Evolutionary conservation across 495 filamentous ascomycete genomes (phyloP).

Genomic region (Oidiodendron maius): DNA sequence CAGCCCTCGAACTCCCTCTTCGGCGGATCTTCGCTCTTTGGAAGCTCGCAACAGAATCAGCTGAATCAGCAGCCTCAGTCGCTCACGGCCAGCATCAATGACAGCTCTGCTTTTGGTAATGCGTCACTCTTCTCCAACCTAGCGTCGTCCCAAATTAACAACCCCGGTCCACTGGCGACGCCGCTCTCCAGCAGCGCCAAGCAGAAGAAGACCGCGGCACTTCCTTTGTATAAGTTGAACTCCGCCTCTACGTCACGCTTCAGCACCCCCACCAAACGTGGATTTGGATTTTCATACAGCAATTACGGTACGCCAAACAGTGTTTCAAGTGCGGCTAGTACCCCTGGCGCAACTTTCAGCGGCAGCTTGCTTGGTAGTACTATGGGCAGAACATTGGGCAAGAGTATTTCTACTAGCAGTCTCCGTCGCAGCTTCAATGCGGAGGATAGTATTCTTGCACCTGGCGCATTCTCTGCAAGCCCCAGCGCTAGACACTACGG

Average conservation of each 20-base stretch:
- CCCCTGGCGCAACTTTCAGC: constrained; percentile 53
- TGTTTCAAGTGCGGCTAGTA: constrained; percentile 57
- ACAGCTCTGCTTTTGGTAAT: constrained; percentile 75
- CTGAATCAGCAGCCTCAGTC: constrained; percentile 41
- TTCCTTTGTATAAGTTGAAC: constrained; percentile 86
- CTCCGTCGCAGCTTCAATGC: constrained; percentile 50
- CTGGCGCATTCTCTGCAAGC: constrained; percentile 76
- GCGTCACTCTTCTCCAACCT: constrained; percentile 67
- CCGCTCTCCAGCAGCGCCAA: constrained; percentile 70
- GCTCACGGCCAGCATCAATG: constrained; percentile 71
- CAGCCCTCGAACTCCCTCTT: constrained; percentile 6
- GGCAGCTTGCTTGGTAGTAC: constrained; percentile 62
- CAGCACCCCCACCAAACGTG: constrained; percentile 70
- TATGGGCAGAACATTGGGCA: constrained; percentile 46
- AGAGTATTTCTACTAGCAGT: constrained; percentile 59
- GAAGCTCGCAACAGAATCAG: constrained; percentile 26
- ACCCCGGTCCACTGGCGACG: constrained; percentile 79
- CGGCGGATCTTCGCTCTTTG: constrained; percentile 22
- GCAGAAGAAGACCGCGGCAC: constrained; percentile 64
- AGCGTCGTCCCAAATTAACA: constrained; percentile 52
- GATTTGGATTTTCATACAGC: constrained; percentile 86
- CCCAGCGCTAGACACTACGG: constrained; percentile 51
- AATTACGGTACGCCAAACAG: constrained; percentile 78
- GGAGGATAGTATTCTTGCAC: constrained; percentile 75
- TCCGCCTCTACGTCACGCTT: constrained; percentile 71